Base-by-base conservation (phyloP, 2,329 filamentous ascomycete species). In the Cordyceps sp. region DNA sequence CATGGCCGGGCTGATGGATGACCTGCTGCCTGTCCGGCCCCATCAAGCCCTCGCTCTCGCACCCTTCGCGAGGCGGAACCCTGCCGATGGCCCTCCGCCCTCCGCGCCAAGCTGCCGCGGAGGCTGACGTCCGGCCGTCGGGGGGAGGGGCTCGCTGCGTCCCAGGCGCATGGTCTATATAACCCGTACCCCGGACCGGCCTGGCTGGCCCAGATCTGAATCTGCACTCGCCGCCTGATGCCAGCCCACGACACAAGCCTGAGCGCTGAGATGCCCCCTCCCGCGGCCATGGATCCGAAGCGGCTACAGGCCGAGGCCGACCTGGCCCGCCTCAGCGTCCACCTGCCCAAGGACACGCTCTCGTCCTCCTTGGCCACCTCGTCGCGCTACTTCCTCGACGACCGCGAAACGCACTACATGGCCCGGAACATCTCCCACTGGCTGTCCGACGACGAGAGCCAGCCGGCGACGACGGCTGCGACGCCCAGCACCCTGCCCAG, bases 381-480 rank as follows among this genome's bases (percentile, higher is more conserved):
- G 1, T 47, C 46, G 3, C 39, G 42, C 10, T 39, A 47, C 31
- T 46, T 46, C 24, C 31, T 39, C 12, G 38, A 44, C 8, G 46
- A 47, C 15, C 37, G 33, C 0, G 45, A 46, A 13, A 44, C 41
- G 4, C 39, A 41, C 18, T 37, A 29, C 8, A 32, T 42, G 18
- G 44, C 42, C 5, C 38, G 30, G 2, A 39, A 44, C 31, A 44
- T 42, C 21, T 38, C 39, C 20, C 33, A 35, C 21, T 49, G 46
- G 46, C 40, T 48, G 16, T 42, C 41, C 15, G 41, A 40, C 4
- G 44, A 49, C 16, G 30, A 44, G 18, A 40, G 36, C 23, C 44
- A 41, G 0, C 40, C 42, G 6, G 34, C 42, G 2, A 46, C 46
- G 6, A 40, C 45, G 21, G 42, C 37, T 6, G 38, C 40, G n/a